A percentile compares a stretch with the other conserved stretches of the same genome.
phyloP scores from a whole-genome alignment of 371 early-diverging fungal genomes.

The Mucor sp. region DNA sequence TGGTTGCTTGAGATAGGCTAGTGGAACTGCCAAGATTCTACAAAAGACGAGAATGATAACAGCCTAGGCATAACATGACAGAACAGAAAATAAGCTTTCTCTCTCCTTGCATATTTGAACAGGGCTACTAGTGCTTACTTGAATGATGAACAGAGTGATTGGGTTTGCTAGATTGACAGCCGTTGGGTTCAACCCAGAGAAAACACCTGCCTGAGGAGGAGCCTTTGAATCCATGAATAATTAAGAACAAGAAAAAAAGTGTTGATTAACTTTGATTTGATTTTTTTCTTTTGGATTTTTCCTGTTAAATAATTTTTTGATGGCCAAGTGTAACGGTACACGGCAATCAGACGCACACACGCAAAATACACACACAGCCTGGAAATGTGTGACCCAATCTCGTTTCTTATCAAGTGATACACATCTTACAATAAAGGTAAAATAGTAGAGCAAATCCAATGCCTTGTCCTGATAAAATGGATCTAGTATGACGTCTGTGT shows the following conservation, averaged over 20 bases:
- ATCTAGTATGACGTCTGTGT: too few species aligned
- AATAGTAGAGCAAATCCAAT: too few species aligned
- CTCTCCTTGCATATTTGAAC: not conserved
- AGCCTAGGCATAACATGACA: conserved; percentile 36
- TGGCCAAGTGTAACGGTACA: not conserved
- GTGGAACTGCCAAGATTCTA: conserved; percentile 59
- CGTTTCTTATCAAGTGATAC: too few species aligned
- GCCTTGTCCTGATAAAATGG: too few species aligned
- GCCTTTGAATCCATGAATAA: conserved; percentile 17
- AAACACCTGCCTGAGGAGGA: conserved; percentile 59
- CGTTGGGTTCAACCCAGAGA: conserved; percentile 69
- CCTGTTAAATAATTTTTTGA: not conserved
- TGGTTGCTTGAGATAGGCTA: conserved; percentile 69
- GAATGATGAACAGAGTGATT: conserved; percentile 69
- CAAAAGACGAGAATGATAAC: conserved; percentile 69
- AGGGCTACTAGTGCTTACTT: conserved; percentile 34
- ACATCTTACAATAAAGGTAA: too few species aligned
- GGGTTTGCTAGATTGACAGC: conserved; percentile 55
- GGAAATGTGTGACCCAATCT: not conserved
- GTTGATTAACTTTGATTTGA: not conserved
- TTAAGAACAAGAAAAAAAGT: not conserved
- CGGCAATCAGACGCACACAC: not conserved
- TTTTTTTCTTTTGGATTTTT: not conserved
- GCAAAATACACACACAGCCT: not conserved
- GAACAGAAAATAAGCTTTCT: not conserved